These are phyloP conservation scores for Yamadazyma membranifaciens DNA, from an alignment of 1,139 yeast species.

Conservation along the genomic window DNA sequence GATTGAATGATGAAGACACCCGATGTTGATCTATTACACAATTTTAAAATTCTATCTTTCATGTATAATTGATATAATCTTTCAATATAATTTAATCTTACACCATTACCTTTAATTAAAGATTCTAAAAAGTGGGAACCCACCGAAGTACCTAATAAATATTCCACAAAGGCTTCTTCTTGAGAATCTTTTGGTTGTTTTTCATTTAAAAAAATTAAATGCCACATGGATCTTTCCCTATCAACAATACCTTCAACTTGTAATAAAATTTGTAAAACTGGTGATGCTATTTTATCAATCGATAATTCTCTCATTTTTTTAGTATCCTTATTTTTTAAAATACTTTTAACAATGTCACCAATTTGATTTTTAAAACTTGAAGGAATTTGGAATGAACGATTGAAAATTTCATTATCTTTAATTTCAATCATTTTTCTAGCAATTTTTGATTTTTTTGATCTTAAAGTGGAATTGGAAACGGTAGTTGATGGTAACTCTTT, in stretches of 20 bases:
- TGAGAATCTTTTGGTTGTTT: slow-evolving; percentile 52
- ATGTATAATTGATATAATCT: slow-evolving; percentile 72
- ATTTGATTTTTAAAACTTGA: slow-evolving; percentile 64
- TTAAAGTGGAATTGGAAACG: slow-evolving; percentile 66
- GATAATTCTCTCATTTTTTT: slow-evolving; percentile 66
- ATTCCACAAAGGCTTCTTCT: slow-evolving; percentile 83
- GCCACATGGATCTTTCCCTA: slow-evolving; percentile 68
- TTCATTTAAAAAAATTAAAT: slow-evolving; percentile 44
- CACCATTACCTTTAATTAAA: slow-evolving; percentile 57
- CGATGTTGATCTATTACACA: slow-evolving; percentile 75
- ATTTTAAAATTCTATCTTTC: slow-evolving; percentile 66
- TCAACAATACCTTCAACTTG: slow-evolving; percentile 82
- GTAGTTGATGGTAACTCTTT: slow-evolving; percentile 78
- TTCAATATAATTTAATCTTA: slow-evolving; percentile 66
- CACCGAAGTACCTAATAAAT: slow-evolving; percentile 78
- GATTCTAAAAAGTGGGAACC: slow-evolving; percentile 90
- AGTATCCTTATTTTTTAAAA: slow-evolving; percentile 41
- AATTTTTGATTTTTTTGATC: slow-evolving; percentile 84
- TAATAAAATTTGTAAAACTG: slow-evolving; percentile 77
- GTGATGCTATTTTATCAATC: slow-evolving; percentile 80
- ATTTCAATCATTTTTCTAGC: slow-evolving; percentile 93
- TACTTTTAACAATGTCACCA: slow-evolving; percentile 39
- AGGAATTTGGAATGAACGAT: slow-evolving; percentile 71
- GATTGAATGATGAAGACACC: slow-evolving; percentile 84
- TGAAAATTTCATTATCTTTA: slow-evolving; percentile 69